Base-by-base conservation (phyloP, 176 grass and related monocot genomes). In the Rhynchospora pubera region DNA sequence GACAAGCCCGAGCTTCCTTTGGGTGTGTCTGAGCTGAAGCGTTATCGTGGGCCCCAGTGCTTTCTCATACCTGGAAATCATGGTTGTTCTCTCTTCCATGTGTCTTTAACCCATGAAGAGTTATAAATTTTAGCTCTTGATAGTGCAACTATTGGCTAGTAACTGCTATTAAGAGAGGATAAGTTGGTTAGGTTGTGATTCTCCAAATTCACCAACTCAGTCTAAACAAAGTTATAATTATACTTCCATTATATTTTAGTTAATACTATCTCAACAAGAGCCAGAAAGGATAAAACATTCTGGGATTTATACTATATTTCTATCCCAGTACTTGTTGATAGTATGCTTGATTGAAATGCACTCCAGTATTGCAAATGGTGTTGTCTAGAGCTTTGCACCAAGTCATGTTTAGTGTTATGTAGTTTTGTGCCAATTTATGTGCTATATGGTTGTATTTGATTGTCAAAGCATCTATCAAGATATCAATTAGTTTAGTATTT, bases 11-110 rank as follows among this genome's bases (percentile, higher is more conserved):
- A 99, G 82, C 92, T 99, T 83, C 96, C 93, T 8, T 87, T 89
- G 85, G 89, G 92, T 57, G 92, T 99, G 67, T 99, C 89, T 6
- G 87, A 95, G 56, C 63, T 95, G 39, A 90, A 59, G 57, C 23
- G 79, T 78, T 99, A 99, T 82, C 83, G 32, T 14, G 96, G 96
- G 32, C 96, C 96, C 68, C 91, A 99, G 75, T 95, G 96, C 83
- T 99, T 99, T 57, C 74, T 99, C 64, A 99, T 99, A 77, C 96
- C 96, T 80, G 96, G 93, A 91, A 99, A 99, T 83, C 93, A 99
- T 89, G 96, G 92, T 93, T 67, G 76, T 84, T 82, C 62, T 57
- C 61, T 84, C 52, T 68, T 59, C 66, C 63, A 75, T 19, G 46
- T 75, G 21, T 66, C 63, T 75, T 22, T 47, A 75, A 75, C 71